Base-by-base conservation (phyloP, 768 basidiomycete species). In the Mrakia hoshinonis region DNA sequence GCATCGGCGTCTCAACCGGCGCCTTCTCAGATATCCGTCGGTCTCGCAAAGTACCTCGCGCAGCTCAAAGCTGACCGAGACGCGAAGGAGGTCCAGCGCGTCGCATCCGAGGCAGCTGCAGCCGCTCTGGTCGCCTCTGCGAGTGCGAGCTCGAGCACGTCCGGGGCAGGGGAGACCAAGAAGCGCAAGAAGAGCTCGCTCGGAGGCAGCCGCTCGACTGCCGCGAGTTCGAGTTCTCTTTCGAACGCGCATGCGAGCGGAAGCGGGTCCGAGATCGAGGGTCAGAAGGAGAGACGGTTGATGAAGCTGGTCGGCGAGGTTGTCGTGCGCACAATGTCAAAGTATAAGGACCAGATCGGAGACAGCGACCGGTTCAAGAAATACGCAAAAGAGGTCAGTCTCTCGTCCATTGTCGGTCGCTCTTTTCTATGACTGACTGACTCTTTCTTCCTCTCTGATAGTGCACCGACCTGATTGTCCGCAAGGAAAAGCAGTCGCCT, bases 261-360 rank as follows among this genome's bases (percentile, higher is more conserved):
- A n/a, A 48, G 47, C 20, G 52, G 68, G 67, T 49, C 64, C 70
- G 43, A 11, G 61, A 36, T 72, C 49, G 61, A 68, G 60, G 67
- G 15, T 10, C 70, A 73, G 55, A 80, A 80, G 82, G 92, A 96
- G 81, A 94, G 92, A 84, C 81, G 85, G 73, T 77, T 96, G 74
- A 77, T 87, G 74, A 91, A 91, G 78, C 83, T 97, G 46, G 86
- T 98, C 22, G 90, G 92, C 9, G 86, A 87, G 1, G 87, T 95
- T 7, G 95, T 99, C 49, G 95, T 99, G 48, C 89, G 87, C 79
- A 87, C 84, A 70, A 93, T 98, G 92, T 89, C 87, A 70, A 96
- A 93, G 81, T 87, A 97, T 77, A 83, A 86, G 64, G 83, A 87
- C 67, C 81, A 86, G 55, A 84, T 96, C 72, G 34, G 34, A 34